These are phyloP conservation scores for Didymella exigua DNA, from an alignment of 2,329 filamentous ascomycete genomes.

Conservation along the genomic window DNA sequence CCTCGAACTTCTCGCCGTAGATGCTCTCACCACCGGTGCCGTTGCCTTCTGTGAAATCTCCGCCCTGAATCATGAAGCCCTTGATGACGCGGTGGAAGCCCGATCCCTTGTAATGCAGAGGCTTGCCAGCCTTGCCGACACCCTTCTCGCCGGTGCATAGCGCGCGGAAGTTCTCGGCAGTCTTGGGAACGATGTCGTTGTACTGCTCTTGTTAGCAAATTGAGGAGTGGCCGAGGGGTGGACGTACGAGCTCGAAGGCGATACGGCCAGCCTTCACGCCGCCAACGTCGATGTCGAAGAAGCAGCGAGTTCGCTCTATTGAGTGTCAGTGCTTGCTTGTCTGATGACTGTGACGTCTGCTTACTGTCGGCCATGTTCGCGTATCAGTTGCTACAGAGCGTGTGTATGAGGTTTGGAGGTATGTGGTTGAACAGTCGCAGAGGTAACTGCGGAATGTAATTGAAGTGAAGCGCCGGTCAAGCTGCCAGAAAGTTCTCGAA, in stretches of 20 bases:
- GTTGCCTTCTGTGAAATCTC: constrained; percentile 94
- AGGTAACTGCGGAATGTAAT: constrained; percentile 20
- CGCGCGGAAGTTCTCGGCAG: constrained; percentile 92
- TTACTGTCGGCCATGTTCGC: constrained; percentile 39
- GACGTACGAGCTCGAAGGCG: constrained; percentile 78
- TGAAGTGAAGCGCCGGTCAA: constrained; percentile 27
- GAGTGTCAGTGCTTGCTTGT: constrained; percentile 9
- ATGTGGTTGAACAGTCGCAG: not conserved
- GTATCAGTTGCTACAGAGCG: constrained; percentile 5
- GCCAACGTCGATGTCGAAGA: constrained; percentile 89
- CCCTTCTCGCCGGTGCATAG: constrained; percentile 97
- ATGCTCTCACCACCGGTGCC: constrained; percentile 97
- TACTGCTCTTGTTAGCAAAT: constrained; percentile 36
- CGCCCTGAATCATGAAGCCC: constrained; percentile 98
- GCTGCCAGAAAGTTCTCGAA: constrained; percentile 46
- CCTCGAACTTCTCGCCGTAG: constrained; percentile 95
- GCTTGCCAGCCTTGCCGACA: constrained; percentile 77
- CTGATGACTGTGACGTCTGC: not conserved
- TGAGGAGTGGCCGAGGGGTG: too few relatives aligned
- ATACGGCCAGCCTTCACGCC: constrained; percentile 75
- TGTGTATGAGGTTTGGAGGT: not conserved
- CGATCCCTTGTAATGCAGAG: constrained; percentile 89
- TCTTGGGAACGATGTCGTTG: constrained; percentile 77
- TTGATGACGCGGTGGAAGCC: constrained; percentile 97
- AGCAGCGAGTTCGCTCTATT: constrained; percentile 75